Evolutionary conservation across 805 yeast genomes (phyloP).

Genomic region (Candida manassasensis): DNA sequence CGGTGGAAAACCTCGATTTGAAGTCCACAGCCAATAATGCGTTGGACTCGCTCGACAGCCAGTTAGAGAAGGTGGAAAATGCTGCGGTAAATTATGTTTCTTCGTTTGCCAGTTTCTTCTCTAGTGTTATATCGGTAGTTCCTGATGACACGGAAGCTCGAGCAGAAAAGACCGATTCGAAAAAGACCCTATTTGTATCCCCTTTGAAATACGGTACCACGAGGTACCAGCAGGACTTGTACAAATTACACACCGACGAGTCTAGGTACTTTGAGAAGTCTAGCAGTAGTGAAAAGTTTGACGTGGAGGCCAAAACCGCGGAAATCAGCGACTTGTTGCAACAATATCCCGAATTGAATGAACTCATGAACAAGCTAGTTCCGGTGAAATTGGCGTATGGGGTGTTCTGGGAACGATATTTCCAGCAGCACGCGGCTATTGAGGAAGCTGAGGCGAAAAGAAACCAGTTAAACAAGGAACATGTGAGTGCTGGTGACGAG

Average conservation of each 20-base stretch:
- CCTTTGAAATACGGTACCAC: conserved; percentile 32
- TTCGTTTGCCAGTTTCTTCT: conserved; percentile 54
- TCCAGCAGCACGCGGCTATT: conserved; percentile 47
- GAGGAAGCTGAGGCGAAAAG: conserved; percentile 61
- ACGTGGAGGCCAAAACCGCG: conserved; percentile 45
- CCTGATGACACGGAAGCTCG: conserved; percentile 12
- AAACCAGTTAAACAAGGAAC: conserved; percentile 45
- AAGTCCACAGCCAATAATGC: conserved; percentile 44
- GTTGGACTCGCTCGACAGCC: conserved; percentile 65
- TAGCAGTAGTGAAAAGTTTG: conserved; percentile 26
- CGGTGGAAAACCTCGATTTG: conserved; percentile 19
- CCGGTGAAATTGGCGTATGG: conserved; percentile 57
- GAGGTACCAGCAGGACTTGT: conserved; percentile 36
- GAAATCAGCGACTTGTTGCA: conserved; percentile 46
- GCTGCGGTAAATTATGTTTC: conserved; percentile 57
- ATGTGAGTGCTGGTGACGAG: conserved; percentile 16
- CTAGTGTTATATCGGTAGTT: conserved; percentile 28
- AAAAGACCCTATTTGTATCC: conserved; percentile 18
- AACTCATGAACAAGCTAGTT: conserved; percentile 58
- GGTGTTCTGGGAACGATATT: conserved; percentile 74
- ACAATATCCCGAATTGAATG: conserved; percentile 43
- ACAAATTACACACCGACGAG: conserved; percentile 34
- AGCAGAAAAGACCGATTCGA: conserved; percentile 8
- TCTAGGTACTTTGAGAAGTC: conserved; percentile 14
- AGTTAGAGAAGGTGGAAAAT: conserved; percentile 69